These are phyloP conservation scores for Euphorbia tirucalli DNA, from an alignment of 345 rosid genomes.

Conservation along the genomic window DNA sequence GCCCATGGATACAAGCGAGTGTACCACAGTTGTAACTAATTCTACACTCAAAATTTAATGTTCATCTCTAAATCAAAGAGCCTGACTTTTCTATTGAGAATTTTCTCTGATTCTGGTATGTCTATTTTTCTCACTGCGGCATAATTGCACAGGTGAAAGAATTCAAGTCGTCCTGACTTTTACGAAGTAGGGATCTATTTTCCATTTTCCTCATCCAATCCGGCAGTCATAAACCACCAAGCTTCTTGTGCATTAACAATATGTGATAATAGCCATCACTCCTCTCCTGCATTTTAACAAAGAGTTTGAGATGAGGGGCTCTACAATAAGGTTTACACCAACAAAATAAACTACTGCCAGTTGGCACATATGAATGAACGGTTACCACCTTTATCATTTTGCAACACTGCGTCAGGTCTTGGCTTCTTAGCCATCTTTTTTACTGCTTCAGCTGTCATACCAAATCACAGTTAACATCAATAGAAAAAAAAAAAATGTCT, in stretches of 20 bases:
- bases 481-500: neutral
- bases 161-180: neutral
- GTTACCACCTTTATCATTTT: slow-evolving; percentile 40
- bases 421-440: slow-evolving; percentile 52
- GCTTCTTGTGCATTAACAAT: neutral
- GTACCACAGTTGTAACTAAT: neutral
- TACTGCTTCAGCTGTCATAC: slow-evolving; percentile 54
- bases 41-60: slow-evolving; percentile 6
- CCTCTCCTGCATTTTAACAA: slow-evolving; percentile 40
- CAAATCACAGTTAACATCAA: slow-evolving; percentile 10
- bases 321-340: neutral
- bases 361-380: slow-evolving; percentile 9
- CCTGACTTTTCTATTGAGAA: neutral
- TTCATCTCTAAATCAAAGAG: neutral
- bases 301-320: neutral
- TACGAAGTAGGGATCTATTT: neutral
- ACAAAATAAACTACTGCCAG: slow-evolving; percentile 9
- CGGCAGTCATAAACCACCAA: neutral
- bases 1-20: neutral
- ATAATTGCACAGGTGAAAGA: neutral
- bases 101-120: too few relatives aligned
- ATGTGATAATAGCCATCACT: neutral
- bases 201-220: neutral
- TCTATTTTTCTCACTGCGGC: neutral
- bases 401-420: slow-evolving; percentile 15